Base-by-base conservation (phyloP, 768 basidiomycete species). In the Tulasnella sp. region DNA sequence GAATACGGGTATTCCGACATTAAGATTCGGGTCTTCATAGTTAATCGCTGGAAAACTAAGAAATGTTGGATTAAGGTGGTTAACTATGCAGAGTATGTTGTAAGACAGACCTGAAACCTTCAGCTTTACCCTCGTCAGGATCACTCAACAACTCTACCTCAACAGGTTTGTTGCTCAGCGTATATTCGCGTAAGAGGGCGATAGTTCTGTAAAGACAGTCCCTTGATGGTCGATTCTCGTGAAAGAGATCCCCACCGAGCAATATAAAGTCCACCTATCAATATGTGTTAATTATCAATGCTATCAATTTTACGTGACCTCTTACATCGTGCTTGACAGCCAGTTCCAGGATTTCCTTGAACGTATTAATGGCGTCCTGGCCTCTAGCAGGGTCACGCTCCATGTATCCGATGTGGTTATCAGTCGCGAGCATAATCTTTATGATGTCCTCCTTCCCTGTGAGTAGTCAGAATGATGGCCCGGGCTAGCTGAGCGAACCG, bases 1-100 rank as follows among this genome's bases (percentile, higher is more conserved):
- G 67, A 99, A 99, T 25, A 98, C 85, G 3, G 95, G 95, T n/a
- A 95, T 88, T 3, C 78, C 79, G 45, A 99, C 74, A 63, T 99
- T 99, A 51, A 96, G 72, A 63, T 99, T 98, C 1, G 83, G 78
- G 59, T 99, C 93, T 65, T 99, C 91, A 61, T 96, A 96, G 64
- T 99, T 98, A 57, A 99, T 69, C 1, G 90, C 89, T 10, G 95
- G 95, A 62, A 96, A 99, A 13, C 91, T 96, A 1, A 19, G 41
- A 32, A 15, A 22, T 29, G 4, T 15, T 8, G 40, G 19, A 37
- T 20, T 8, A 27, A 45, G 25, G 53, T 49, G 37, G 53, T 24
- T 5, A n/a, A 27, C 0, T 25, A 24, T n/a, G 20, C 37, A n/a
- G 15, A 16, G 33, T 27, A 32, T 9, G 22, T 22, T 15, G 33